Conservation (phyloP, 345 rosid species). For the Corchorus capsularis region DNA sequence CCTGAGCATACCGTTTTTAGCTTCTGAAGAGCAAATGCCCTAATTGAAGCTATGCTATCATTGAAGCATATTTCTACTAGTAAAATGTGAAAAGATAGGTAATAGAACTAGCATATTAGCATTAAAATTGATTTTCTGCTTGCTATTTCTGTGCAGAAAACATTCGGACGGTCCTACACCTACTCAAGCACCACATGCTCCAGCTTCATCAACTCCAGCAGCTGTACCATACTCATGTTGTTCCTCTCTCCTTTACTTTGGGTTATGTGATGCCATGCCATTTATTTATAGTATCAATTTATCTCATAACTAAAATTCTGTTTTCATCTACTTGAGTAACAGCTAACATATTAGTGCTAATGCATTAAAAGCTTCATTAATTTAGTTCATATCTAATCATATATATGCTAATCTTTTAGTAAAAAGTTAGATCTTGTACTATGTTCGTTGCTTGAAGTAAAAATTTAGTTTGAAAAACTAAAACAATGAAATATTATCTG, state of each 20-base stretch:
- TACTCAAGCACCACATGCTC: constrained; percentile 18
- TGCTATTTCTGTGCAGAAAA: constrained; percentile 48
- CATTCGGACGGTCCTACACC: constrained; percentile 48
- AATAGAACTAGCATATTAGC: neutral
- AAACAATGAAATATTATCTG: too few species aligned
- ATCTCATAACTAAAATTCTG: too few species aligned
- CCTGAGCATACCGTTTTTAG: neutral
- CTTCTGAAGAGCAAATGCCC: constrained; percentile 5
- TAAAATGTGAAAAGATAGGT: neutral
- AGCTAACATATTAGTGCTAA: too few species aligned
- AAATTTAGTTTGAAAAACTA: too few species aligned
- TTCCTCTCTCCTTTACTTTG: constrained; percentile 17
- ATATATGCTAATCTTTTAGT: too few species aligned
- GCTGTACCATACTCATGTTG: constrained; percentile 48
- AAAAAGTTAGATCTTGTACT: too few species aligned
- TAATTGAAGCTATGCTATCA: constrained; percentile 5
- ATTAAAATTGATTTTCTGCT: constrained; percentile 16
- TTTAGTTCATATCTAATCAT: too few species aligned
- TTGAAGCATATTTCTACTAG: constrained; percentile 1
- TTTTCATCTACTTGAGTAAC: too few species aligned
- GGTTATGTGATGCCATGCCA: neutral
- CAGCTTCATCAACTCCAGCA: constrained; percentile 35
- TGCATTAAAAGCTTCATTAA: too few species aligned
- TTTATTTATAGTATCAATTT: neutral
- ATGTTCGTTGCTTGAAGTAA: too few species aligned